phyloP scores from a whole-genome alignment of 441 rosid genomes.

The Eugenia klotzschiana region DNA sequence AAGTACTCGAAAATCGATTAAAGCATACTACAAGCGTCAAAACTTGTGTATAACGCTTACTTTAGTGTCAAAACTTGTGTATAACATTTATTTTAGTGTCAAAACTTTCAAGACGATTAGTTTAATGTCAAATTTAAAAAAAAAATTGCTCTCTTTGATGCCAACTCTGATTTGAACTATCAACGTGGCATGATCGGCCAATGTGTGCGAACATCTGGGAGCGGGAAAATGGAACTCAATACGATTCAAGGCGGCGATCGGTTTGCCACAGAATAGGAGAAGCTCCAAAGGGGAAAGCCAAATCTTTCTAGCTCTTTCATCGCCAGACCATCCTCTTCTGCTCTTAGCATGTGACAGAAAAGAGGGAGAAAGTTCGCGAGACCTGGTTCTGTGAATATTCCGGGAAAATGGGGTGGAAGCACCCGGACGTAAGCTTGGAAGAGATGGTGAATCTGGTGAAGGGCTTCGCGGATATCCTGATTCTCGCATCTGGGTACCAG shows the following conservation, averaged over 20 bases:
- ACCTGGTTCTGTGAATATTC: not conserved
- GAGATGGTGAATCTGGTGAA: constrained; percentile 44
- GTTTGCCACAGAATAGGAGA: not conserved
- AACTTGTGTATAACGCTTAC: no score
- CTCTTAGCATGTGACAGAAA: not conserved
- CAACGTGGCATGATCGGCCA: not conserved
- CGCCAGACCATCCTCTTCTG: not conserved
- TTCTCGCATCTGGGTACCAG: constrained; percentile 64
- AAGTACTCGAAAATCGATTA: not conserved
- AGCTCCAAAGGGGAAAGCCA: not conserved
- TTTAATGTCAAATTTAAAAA: no score
- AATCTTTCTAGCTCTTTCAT: not conserved
- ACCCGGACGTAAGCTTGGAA: constrained; percentile 41
- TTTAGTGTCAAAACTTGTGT: no score
- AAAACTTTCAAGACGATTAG: no score
- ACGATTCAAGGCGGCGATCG: not conserved
- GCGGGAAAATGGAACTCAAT: not conserved
- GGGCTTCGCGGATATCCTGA: constrained; percentile 67
- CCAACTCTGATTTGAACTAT: no score
- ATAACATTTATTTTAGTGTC: no score
- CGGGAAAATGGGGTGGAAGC: constrained; percentile 50
- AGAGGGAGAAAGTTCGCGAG: not conserved
- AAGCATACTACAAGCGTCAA: no score
- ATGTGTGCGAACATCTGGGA: not conserved
- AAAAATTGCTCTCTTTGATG: no score